phyloP scores from a whole-genome alignment of 2,329 filamentous ascomycete species.

The Botrytis fabae region DNA sequence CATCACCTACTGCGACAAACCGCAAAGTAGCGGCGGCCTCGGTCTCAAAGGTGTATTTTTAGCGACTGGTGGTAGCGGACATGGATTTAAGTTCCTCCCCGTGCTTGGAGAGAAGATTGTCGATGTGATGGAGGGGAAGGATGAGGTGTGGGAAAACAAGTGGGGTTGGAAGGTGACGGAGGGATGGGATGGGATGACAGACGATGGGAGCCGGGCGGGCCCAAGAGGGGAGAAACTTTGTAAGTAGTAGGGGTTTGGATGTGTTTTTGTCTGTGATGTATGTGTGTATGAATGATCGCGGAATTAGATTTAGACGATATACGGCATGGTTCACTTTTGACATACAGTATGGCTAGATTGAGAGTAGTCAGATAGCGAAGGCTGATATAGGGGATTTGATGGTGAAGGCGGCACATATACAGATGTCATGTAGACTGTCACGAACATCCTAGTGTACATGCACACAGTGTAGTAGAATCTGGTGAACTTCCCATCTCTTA shows the following conservation, averaged over 20 bases:
- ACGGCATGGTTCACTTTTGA: neutral
- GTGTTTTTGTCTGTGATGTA: neutral
- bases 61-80: constrained; percentile 50
- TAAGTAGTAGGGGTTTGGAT: neutral
- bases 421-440: neutral
- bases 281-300: neutral
- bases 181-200: constrained; percentile 33
- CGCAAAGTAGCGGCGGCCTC: constrained; percentile 43
- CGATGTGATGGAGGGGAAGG: constrained; percentile 44
- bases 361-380: neutral
- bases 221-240: constrained; percentile 33
- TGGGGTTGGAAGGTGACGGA: constrained; percentile 52
- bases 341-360: neutral
- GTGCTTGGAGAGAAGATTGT: constrained; percentile 49
- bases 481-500: neutral
- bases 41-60: constrained; percentile 48
- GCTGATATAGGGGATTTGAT: neutral
- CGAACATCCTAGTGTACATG: neutral
- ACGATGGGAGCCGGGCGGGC: constrained; percentile 40
- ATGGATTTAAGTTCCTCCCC: constrained; percentile 53
- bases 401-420: neutral
- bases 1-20: constrained; percentile 48
- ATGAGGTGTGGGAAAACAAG: constrained; percentile 49
- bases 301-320: neutral
- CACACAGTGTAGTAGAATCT: neutral